phyloP scores from a whole-genome alignment of 164 flowering plant species.

The grape (Vitis vinifera) region ASM3070453v1 NC_081818.1:10736501-10737000 shows the following conservation, averaged over 20 bases:
- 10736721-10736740: slow-evolving; percentile 86
- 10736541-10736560: no score
- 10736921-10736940: slow-evolving; percentile 65
- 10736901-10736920: slow-evolving; percentile 61
- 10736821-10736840: not conserved
- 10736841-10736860: not conserved
- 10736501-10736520: no score
- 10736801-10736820: not conserved
- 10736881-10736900: slow-evolving; percentile 76
- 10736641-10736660: slow-evolving; percentile 40
- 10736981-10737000: not conserved
- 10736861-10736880: slow-evolving; percentile 34
- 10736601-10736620: no score
- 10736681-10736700: slow-evolving; percentile 62
- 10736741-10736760: slow-evolving; percentile 94
- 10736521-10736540: no score
- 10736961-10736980: not conserved
- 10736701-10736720: slow-evolving; percentile 63
- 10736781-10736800: not conserved
- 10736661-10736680: slow-evolving; percentile 60
- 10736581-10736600: no score
- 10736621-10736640: not conserved
- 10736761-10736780: slow-evolving; percentile 73
- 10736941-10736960: slow-evolving; percentile 52
- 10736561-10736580: no score